Conservation (phyloP, 805 yeast genomes). For the Saturnispora zaruensis region DNA sequence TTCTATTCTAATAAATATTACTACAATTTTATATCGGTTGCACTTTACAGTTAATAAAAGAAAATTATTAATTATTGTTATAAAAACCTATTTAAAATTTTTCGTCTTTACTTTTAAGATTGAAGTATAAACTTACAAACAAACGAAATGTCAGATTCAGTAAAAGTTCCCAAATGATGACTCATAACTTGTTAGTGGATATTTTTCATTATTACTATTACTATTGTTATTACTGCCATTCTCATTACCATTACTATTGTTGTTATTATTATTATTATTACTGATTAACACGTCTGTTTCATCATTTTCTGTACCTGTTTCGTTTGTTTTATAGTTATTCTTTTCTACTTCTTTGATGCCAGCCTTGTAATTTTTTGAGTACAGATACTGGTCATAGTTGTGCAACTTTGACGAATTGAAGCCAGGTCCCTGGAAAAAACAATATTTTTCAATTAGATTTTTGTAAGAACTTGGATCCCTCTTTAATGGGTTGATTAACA, state of each 20-base stretch:
- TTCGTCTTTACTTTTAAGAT: neutral
- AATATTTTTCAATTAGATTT: slow-evolving; percentile 49
- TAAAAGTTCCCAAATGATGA: slow-evolving; percentile 7
- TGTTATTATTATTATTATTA: slow-evolving; percentile 16
- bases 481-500: slow-evolving; percentile 1
- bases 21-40: neutral
- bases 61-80: too few relatives aligned
- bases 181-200: neutral
- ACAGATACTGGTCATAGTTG: neutral
- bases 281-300: neutral
- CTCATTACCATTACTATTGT: slow-evolving; percentile 7
- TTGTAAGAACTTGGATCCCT: slow-evolving; percentile 44
- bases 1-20: neutral
- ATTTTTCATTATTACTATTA: neutral
- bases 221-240: neutral
- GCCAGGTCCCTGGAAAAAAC: slow-evolving; percentile 43
- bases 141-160: neutral
- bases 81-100: neutral
- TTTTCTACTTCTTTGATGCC: neutral
- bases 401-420: slow-evolving; percentile 15
- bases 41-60: neutral
- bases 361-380: neutral
- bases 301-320: neutral
- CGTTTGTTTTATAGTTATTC: slow-evolving; percentile 10
- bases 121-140: neutral